phyloP scores from a whole-genome alignment of 495 filamentous ascomycete species.

The Annulohypoxylon moriforme region DNA sequence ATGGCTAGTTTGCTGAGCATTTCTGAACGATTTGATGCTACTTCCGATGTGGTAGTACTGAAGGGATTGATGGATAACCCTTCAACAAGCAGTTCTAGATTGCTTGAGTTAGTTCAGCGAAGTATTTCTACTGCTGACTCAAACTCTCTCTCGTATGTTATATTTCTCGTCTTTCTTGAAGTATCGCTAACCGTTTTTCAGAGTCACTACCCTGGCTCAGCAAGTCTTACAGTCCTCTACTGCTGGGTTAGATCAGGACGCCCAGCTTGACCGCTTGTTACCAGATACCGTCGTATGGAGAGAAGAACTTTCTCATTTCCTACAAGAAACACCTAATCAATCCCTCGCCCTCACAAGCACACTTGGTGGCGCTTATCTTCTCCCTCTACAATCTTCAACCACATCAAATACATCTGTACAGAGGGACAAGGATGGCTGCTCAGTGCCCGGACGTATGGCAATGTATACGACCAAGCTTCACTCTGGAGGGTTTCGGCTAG shows the following conservation, averaged over 20 bases:
- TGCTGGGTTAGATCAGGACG: slow-evolving; percentile 28
- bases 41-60: slow-evolving; percentile 47
- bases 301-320: slow-evolving; percentile 65
- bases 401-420: slow-evolving; percentile 43
- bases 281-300: slow-evolving; percentile 59
- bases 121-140: slow-evolving; percentile 55
- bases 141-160: slow-evolving; percentile 55
- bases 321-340: slow-evolving; percentile 65
- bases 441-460: slow-evolving; percentile 77
- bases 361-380: slow-evolving; percentile 74
- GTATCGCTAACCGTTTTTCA: slow-evolving; percentile 34
- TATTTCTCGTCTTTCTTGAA: neutral
- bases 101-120: slow-evolving; percentile 53
- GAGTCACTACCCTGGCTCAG: slow-evolving; percentile 59
- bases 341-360: slow-evolving; percentile 78
- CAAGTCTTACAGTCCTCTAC: slow-evolving; percentile 50
- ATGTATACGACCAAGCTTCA: slow-evolving; percentile 72
- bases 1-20: slow-evolving; percentile 58
- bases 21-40: slow-evolving; percentile 54
- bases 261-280: slow-evolving; percentile 46
- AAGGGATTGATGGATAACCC: slow-evolving; percentile 50
- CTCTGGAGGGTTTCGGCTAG: slow-evolving; percentile 44
- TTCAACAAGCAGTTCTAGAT: slow-evolving; percentile 44
- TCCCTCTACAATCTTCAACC: slow-evolving; percentile 58
- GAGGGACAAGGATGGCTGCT: slow-evolving; percentile 75